Evolutionary conservation across 208 protist species (phyloP), one percentile per base, ranked within the genome.

Genomic region (Leishmania mexicana): DNA sequence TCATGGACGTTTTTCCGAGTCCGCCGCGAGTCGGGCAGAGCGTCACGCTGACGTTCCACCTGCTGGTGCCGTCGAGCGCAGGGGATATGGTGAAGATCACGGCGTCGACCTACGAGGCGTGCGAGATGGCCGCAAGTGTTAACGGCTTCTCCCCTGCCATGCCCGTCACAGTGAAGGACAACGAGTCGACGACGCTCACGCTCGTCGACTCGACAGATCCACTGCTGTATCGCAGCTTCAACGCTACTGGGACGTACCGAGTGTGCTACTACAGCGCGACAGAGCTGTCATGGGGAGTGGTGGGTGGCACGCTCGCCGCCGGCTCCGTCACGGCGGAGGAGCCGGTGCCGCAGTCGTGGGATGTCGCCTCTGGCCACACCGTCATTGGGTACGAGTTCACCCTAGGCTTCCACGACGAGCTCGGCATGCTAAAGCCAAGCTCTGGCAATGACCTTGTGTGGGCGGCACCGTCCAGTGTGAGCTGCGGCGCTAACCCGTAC

Each of bases 21-120:
- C 84, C 83, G 21, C 94, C 94, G n/a, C 91, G 94, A n/a, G 95
- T 98, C 24, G 95, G 95, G 17, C 93, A 98, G 87, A 85, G 85
- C 58, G 94, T 97, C 67, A 96, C 87, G n/a, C 85, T 97, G 60
- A 96, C 90, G 17, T 96, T 98, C 80, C 76, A 87, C 40, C 85
- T 97, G 28, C 42, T 92, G 24, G 85, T 90, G 31, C 62, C 60
- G 51, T 78, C 93, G n/a, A 89, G 35, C 74, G 82, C 67, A 2
- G 78, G 80, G 51, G 95, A 98, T 81, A 71, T 76, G 49, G 85
- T 97, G 47, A 88, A 89, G 60, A 86, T 98, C 74, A 88, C 89
- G 54, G 35, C 53, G 42, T 78, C 76, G 24, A 71, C 70, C 80
- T 78, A 79, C 75, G 81, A 76, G 8, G 60, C 93, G 17, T 98